Evolutionary conservation across 2,329 filamentous ascomycete genomes (phyloP).

Genomic region (Coniochaeta sp.): DNA sequence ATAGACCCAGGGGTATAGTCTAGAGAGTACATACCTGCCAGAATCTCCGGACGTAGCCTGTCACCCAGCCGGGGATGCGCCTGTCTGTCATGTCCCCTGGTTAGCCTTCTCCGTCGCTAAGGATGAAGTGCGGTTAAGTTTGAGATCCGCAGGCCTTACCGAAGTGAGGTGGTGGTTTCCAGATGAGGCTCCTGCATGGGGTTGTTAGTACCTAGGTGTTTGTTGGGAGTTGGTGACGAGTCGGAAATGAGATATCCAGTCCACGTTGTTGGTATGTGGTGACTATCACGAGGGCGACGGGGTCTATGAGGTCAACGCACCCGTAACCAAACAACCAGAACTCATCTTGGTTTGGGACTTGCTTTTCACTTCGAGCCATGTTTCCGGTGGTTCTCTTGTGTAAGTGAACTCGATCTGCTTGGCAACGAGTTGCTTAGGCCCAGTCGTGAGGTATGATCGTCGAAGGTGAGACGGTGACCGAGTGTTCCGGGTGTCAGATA

Average conservation of each 20-base stretch:
- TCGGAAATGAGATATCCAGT: background rate
- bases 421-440: background rate
- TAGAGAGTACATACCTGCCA: conserved; percentile 71
- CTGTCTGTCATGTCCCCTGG: conserved; percentile 51
- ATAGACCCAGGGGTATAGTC: background rate
- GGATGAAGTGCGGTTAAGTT: conserved; percentile 6
- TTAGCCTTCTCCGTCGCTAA: background rate
- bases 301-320: conserved; percentile 35
- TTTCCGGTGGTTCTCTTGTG: conserved; percentile 3
- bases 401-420: background rate
- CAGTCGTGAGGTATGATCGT: background rate
- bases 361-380: conserved; percentile 27
- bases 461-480: background rate
- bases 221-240: background rate
- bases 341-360: conserved; percentile 42
- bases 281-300: background rate
- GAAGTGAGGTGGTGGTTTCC: conserved; percentile 95
- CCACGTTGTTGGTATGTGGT: background rate
- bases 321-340: conserved; percentile 98
- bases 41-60: conserved; percentile 88
- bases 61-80: conserved; percentile 82
- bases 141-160: conserved; percentile 47
- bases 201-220: background rate
- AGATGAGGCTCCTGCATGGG: conserved; percentile 73
- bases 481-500: background rate